Evolutionary conservation across 352 stramenopile species (phyloP).

Genomic region (Pythium brachiatum): DNA sequence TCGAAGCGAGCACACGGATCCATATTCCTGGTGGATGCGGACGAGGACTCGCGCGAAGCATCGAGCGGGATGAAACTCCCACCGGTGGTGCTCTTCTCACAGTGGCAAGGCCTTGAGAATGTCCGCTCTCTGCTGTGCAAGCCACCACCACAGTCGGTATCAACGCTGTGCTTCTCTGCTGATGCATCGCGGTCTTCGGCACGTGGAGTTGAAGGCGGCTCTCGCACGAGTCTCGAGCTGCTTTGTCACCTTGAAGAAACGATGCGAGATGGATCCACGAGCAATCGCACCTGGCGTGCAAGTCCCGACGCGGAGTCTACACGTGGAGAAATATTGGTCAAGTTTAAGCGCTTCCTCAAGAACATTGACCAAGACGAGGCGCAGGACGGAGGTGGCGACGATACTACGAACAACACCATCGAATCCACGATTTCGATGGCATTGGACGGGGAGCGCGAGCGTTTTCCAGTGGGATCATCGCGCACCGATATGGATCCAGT

Average conservation of each 20-base stretch:
- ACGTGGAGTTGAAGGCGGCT: neutral
- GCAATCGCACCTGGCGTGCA: neutral
- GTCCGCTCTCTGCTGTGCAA: slow-evolving; percentile 27
- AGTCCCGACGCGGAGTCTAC: neutral
- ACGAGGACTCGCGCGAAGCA: neutral
- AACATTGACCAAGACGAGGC: slow-evolving; percentile 22
- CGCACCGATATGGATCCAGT: slow-evolving; percentile 19
- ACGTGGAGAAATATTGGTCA: neutral
- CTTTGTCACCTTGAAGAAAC: slow-evolving; percentile 15
- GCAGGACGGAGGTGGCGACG: neutral
- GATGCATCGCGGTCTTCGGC: neutral
- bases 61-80: neutral
- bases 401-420: slow-evolving; percentile 26
- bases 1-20: slow-evolving; percentile 1
- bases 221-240: slow-evolving; percentile 3
- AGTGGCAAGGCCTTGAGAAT: slow-evolving; percentile 30
- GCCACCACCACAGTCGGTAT: slow-evolving; percentile 20
- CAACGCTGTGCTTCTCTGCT: slow-evolving; percentile 18
- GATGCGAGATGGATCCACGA: neutral
- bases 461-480: neutral
- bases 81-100: slow-evolving; percentile 16
- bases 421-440: slow-evolving; percentile 20
- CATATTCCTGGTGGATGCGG: slow-evolving; percentile 11
- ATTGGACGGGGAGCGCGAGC: slow-evolving; percentile 15
- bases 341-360: slow-evolving; percentile 19